Conservation (phyloP, 169 alveolate species). For the Neospora caninum region DNA sequence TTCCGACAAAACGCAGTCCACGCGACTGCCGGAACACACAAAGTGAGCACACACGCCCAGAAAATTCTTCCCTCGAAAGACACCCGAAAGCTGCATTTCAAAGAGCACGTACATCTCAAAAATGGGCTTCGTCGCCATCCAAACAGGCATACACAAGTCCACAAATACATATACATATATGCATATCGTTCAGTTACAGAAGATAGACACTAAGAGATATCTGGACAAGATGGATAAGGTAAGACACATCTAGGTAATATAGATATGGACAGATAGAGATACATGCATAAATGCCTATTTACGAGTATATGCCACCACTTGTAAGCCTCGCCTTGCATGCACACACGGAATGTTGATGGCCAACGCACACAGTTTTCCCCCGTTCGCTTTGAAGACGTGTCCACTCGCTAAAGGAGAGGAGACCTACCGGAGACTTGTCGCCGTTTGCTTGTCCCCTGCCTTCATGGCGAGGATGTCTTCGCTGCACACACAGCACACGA, state of each 20-base stretch:
- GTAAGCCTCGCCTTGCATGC: neutral
- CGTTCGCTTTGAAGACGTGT: neutral
- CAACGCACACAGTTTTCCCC: neutral
- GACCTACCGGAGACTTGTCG: neutral
- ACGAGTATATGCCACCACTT: neutral
- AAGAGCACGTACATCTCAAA: too few species aligned
- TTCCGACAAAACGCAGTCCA: conserved; percentile 15
- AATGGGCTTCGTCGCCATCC: too few species aligned
- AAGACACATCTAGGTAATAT: neutral
- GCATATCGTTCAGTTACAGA: too few species aligned
- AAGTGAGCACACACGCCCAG: neutral
- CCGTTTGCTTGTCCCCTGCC: neutral
- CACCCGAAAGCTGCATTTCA: neutral
- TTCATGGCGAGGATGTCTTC: conserved; percentile 3
- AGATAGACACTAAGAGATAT: too few species aligned
- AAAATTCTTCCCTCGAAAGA: neutral
- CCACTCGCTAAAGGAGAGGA: neutral
- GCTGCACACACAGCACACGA: neutral
- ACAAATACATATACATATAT: neutral
- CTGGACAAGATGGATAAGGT: neutral
- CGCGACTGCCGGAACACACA: neutral
- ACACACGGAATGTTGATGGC: neutral
- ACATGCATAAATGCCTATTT: neutral
- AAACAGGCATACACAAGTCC: neutral
- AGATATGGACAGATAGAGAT: neutral